Base-by-base conservation (phyloP, 169 alveolate genomes). In the Eimeria necatrix region DNA sequence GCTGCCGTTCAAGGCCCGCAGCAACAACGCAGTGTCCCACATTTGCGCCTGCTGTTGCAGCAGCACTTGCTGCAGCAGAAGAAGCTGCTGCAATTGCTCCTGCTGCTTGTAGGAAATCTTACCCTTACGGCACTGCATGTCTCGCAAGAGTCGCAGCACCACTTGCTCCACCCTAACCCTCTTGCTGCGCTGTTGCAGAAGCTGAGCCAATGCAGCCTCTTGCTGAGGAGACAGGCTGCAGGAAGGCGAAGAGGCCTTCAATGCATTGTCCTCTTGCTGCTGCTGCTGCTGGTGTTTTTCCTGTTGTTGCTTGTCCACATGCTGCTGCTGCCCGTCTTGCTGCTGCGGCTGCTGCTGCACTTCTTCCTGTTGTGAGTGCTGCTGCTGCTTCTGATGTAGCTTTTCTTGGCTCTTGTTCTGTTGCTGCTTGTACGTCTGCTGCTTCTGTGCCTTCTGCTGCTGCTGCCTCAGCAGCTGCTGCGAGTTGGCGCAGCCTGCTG, bases 31-130 rank as follows among this genome's bases (percentile, higher is more conserved):
- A 5, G 81, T 71, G 41, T 71, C 81, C 81, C 81, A 71, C 81
- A 71, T 71, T 9, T 71, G 81, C n/a, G 81, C 51, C 16, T 71
- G 81, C 81, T 71, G 81, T 24, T 71, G 81, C 81, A 71, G 81
- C 81, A 71, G 51, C 10, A 71, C 81, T 52, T 71, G 81, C 81
- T 71, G 81, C 81, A 71, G 81, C 81, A 71, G 81, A 49, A 71
- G 81, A 49, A 71, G 81, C 81, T 71, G 81, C 81, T 71, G 81
- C 81, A 71, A 22, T 9, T 32, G 53, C 53, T 71, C 81, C 24
- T 71, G 81, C 81, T 71, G 81, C n/a, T 32, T 71, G 22, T 8
- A 4, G 16, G 51, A 32, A 3, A 49, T 12, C 61, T 76, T 76
- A 3, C 61, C 87, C 64, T 76, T 49, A 32, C 87, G 46, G 64